Evolutionary conservation across 1,139 yeast genomes (phyloP), one percentile per base, ranked within the genome.

Genomic region (Scheffersomyces quercinus): DNA sequence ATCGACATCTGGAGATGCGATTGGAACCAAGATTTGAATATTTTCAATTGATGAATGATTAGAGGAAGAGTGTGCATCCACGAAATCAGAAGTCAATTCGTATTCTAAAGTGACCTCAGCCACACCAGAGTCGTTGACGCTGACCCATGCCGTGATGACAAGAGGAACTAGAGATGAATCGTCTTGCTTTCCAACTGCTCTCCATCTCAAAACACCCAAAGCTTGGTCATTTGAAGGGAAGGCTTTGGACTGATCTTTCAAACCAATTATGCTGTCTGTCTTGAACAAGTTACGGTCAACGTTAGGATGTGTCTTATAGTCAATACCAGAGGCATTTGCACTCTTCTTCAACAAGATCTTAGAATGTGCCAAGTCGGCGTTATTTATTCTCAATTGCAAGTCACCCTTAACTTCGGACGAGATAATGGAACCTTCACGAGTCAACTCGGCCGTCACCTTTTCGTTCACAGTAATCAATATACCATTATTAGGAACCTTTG

Each of bases 291-390:
- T 73, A 60, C 88, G 85, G 70, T 93, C 97, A 52, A 93, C 95
- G 63, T 91, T 90, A 50, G 99, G 99, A 70, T 93, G 97, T 28
- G 98, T 89, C 66, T 91, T 91, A 73, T 82, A 93, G 61, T 85
- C 93, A 43, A 82, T 76, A 29, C 79, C 80, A 30, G 72, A 59
- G 14, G 72, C 64, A 36, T 72, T 68, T 41, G 73, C 74, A 37
- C 66, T 75, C 34, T 82, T 73, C 38, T 73, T 63, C 49, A 91
- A 73, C 49, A 81, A 62, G 45, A 91, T 75, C 60, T 80, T 81
- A 46, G 89, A 79, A 52, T 78, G 78, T 15, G 95, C 82, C 51
- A 85, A 74, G 29, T 76, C 78, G 11, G 85, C 73, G 56, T 89
- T 80, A 61, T 87, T 90, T 54, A 93, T 83, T 65, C 97, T 84